phyloP scores from a whole-genome alignment of 495 filamentous ascomycete species.

The Trichocladium uniseriatum region DNA sequence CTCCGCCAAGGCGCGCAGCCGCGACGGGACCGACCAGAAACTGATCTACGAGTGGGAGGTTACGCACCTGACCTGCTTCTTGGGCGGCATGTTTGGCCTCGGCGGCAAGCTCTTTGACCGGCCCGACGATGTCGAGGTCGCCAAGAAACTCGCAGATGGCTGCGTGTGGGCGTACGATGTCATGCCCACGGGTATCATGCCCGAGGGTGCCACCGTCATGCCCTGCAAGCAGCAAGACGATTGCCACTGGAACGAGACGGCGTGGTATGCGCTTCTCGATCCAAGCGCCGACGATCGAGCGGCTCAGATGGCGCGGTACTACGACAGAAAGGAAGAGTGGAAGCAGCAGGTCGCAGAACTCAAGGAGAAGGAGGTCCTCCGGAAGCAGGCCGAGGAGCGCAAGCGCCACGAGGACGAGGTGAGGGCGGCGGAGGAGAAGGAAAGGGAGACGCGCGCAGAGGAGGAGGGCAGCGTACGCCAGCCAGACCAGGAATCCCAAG shows the following conservation, averaged over 20 bases:
- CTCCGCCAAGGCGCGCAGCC: slow-evolving; percentile 41
- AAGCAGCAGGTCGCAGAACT: slow-evolving; percentile 19
- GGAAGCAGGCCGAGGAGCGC: slow-evolving; percentile 3
- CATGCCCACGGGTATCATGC: slow-evolving; percentile 82
- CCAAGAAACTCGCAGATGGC: slow-evolving; percentile 74
- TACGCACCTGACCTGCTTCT: slow-evolving; percentile 79
- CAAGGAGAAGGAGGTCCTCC: slow-evolving; percentile 12
- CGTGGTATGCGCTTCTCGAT: slow-evolving; percentile 51
- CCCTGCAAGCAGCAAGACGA: slow-evolving; percentile 55
- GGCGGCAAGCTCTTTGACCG: slow-evolving; percentile 77
- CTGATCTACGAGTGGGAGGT: slow-evolving; percentile 48
- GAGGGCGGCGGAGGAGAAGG: slow-evolving; percentile 12
- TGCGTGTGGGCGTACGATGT: slow-evolving; percentile 90
- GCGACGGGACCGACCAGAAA: slow-evolving; percentile 30
- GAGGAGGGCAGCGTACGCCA: too few relatives aligned
- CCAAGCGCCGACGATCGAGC: slow-evolving; percentile 32
- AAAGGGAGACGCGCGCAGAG: slow-evolving; percentile 4
- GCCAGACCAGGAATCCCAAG: slow-evolving; percentile 6
- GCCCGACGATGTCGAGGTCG: slow-evolving; percentile 73
- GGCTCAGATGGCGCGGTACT: slow-evolving; percentile 33
- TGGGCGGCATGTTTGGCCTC: slow-evolving; percentile 88
- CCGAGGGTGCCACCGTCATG: slow-evolving; percentile 58
- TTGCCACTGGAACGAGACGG: slow-evolving; percentile 71
- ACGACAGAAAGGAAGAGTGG: slow-evolving; percentile 26
- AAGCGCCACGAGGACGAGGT: slow-evolving; percentile 4